Evolutionary conservation across 306 rosid genomes (phyloP).

Genomic region (Aeschynomene evenia): DNA sequence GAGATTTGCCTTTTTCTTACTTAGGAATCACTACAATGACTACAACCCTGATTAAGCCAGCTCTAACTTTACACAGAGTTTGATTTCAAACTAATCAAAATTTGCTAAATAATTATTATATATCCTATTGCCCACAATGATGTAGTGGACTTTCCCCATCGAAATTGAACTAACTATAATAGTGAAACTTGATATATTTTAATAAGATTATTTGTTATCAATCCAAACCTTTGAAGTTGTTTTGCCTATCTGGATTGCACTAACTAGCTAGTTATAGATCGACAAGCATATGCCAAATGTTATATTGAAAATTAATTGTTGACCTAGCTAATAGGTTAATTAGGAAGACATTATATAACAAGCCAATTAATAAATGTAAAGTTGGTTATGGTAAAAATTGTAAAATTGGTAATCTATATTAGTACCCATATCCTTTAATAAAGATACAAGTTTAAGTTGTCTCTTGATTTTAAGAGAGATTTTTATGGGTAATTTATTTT

Average conservation of each 20-base stretch:
- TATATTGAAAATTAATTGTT: neutral
- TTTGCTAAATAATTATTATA: neutral
- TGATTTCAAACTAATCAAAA: neutral
- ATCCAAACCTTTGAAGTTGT: neutral
- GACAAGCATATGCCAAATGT: neutral
- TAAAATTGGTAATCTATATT: no score
- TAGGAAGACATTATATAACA: no score
- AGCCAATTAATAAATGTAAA: no score
- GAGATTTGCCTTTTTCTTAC: neutral
- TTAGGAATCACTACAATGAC: neutral
- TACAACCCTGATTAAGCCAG: neutral
- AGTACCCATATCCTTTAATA: no score
- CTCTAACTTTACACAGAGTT: neutral
- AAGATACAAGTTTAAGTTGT: no score
- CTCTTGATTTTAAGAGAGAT: no score
- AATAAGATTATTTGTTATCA: neutral
- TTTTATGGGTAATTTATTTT: no score
- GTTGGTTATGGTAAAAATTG: no score
- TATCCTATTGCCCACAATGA: neutral
- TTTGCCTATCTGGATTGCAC: neutral
- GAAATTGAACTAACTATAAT: neutral
- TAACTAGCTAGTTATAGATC: neutral
- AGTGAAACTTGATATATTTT: neutral
- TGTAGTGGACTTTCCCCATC: neutral
- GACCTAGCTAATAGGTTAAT: neutral